Conservation (phyloP, 2,329 filamentous ascomycete genomes). For the Fusarium sp. region DNA sequence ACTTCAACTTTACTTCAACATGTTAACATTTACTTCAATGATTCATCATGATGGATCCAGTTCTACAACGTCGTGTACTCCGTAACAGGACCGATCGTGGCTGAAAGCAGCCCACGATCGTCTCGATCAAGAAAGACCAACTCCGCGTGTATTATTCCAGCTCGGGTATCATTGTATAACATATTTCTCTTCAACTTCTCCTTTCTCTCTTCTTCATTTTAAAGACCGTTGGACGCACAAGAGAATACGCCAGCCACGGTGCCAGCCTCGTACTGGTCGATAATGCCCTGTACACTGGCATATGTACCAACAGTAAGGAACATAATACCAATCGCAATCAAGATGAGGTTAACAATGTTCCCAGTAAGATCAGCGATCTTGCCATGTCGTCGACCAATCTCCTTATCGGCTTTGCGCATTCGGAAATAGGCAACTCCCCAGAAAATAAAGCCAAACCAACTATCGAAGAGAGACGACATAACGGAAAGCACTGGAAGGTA, state of each 20-base stretch:
- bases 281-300: conserved; percentile 76
- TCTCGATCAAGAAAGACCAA: neutral
- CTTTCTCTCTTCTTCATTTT: conserved; percentile 11
- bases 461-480: conserved; percentile 91
- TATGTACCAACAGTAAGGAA: conserved; percentile 88
- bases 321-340: conserved; percentile 80
- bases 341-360: conserved; percentile 73
- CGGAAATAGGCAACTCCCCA: conserved; percentile 85
- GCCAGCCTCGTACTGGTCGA: conserved; percentile 74
- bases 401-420: conserved; percentile 73
- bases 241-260: conserved; percentile 78
- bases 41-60: neutral
- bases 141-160: neutral
- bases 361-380: conserved; percentile 61
- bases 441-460: conserved; percentile 95
- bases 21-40: neutral
- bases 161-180: conserved; percentile 15
- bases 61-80: neutral
- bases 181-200: neutral
- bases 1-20: conserved; percentile 1
- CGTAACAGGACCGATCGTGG: neutral
- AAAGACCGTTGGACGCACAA: conserved; percentile 75
- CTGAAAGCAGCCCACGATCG: neutral
- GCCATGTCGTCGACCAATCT: conserved; percentile 63
- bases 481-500: conserved; percentile 66